These are phyloP conservation scores for Citrus mangshanensis DNA, from an alignment of 345 rosid genomes.

Conservation along the genomic window DNA sequence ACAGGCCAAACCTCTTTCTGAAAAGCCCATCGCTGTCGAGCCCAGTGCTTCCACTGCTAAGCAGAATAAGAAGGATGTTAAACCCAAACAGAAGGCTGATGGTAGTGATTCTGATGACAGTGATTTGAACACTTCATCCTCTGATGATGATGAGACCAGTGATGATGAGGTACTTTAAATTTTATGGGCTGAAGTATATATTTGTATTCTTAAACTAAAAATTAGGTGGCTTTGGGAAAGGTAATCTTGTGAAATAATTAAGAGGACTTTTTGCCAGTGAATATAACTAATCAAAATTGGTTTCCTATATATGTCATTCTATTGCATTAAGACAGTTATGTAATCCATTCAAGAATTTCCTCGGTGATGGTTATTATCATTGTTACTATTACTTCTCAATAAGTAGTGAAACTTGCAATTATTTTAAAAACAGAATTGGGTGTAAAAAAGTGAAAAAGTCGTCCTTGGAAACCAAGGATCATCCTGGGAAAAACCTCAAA, in stretches of 20 bases:
- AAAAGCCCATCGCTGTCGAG: constrained; percentile 13
- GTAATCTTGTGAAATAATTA: not conserved
- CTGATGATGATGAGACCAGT: constrained; percentile 35
- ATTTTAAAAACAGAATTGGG: not conserved
- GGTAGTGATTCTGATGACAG: constrained; percentile 30
- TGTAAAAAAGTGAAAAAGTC: not conserved
- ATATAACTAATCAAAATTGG: not conserved
- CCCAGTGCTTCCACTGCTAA: constrained; percentile 22
- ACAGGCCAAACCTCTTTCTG: constrained; percentile 12
- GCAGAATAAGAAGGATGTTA: constrained; percentile 43
- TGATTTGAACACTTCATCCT: constrained; percentile 10
- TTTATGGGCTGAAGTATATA: not conserved
- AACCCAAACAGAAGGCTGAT: constrained; percentile 21
- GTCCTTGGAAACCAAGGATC: not conserved
- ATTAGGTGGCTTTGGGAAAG: not conserved
- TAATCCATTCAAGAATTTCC: not conserved
- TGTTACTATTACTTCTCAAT: not conserved
- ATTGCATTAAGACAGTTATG: not conserved
- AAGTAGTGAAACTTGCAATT: not conserved
- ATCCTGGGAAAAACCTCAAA: not conserved
- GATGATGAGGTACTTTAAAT: constrained; percentile 38
- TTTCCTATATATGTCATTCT: not conserved
- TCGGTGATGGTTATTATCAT: not conserved
- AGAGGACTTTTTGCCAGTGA: not conserved
- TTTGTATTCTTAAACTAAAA: constrained; percentile 23